Evolutionary conservation across 176 grass and related monocot genomes (phyloP).

Genomic region (Avena sativa): DNA sequence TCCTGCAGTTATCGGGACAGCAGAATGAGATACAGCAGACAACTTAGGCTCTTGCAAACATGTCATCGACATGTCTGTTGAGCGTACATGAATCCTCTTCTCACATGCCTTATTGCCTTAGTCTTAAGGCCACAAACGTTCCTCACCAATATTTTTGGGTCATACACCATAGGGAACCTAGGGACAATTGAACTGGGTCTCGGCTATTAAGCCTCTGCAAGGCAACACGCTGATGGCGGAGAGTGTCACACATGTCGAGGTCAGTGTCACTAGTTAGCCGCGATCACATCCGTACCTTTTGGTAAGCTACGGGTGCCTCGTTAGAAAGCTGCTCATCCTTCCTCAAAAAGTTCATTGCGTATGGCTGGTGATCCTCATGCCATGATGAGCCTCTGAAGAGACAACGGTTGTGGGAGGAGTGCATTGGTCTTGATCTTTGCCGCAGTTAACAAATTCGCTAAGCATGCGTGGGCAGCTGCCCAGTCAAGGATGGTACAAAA

Average conservation of each 20-base stretch:
- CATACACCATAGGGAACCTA: background rate
- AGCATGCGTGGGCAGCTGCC: background rate
- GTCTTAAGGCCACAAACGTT: too few relatives aligned
- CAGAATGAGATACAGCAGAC: background rate
- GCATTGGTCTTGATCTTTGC: background rate
- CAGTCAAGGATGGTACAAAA: background rate
- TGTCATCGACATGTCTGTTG: background rate
- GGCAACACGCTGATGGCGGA: background rate
- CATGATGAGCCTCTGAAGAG: background rate
- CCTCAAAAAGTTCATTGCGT: background rate
- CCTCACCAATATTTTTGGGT: background rate
- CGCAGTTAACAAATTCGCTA: background rate
- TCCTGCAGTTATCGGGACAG: background rate
- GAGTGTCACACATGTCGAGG: background rate
- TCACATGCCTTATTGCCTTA: too few relatives aligned
- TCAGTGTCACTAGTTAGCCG: background rate
- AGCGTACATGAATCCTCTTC: too few relatives aligned
- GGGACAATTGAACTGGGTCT: background rate
- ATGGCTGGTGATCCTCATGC: background rate
- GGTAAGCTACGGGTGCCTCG: background rate
- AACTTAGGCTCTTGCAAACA: slow-evolving; percentile 6
- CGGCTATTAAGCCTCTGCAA: slow-evolving; percentile 13
- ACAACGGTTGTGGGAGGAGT: background rate
- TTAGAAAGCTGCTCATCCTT: background rate
- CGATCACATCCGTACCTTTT: background rate